A percentile compares a stretch with the other conserved stretches of the same genome.
phyloP scores from a whole-genome alignment of 2,329 filamentous ascomycete species.

The Cadophora malorum region DNA sequence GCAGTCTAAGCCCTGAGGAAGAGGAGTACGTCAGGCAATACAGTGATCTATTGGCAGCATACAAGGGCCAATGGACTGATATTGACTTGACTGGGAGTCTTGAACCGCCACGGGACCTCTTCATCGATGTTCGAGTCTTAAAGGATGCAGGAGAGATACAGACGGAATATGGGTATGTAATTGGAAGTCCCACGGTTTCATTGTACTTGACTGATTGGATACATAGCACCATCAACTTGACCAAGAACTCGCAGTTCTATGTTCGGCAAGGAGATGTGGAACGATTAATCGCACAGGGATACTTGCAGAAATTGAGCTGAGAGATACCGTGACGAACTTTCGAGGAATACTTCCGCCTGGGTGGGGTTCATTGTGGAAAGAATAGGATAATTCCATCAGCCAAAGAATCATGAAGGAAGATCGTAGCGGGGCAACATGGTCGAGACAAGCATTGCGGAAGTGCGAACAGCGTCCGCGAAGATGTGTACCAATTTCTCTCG shows the following conservation, averaged over 20 bases:
- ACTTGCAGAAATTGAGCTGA: constrained; percentile 88
- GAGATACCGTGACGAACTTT: constrained; percentile 4
- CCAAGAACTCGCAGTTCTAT: constrained; percentile 98
- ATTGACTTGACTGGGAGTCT: constrained; percentile 93
- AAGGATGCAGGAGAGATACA: constrained; percentile 99
- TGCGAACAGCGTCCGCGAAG: constrained; percentile 19
- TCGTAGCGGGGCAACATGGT: constrained; percentile 14
- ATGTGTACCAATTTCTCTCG: not conserved
- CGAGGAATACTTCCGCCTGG: constrained; percentile 2
- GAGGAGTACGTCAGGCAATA: constrained; percentile 96
- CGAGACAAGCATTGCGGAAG: constrained; percentile 21
- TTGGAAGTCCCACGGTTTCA: not conserved
- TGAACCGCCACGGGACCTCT: constrained; percentile 92
- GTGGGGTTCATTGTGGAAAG: constrained; percentile 1
- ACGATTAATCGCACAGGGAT: constrained; percentile 90
- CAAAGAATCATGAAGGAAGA: not conserved
- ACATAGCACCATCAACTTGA: constrained; percentile 86
- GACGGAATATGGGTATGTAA: constrained; percentile 91
- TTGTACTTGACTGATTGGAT: constrained; percentile 28
- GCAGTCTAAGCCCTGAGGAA: constrained; percentile 91
- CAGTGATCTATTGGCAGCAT: constrained; percentile 88
- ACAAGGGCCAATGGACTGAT: constrained; percentile 98
- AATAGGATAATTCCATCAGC: constrained; percentile 14
- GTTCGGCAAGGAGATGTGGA: constrained; percentile 96
- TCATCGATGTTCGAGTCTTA: constrained; percentile 94